Base-by-base conservation (phyloP, 2,329 filamentous ascomycete species). In the Teratosphaeria epicoccoides region DNA sequence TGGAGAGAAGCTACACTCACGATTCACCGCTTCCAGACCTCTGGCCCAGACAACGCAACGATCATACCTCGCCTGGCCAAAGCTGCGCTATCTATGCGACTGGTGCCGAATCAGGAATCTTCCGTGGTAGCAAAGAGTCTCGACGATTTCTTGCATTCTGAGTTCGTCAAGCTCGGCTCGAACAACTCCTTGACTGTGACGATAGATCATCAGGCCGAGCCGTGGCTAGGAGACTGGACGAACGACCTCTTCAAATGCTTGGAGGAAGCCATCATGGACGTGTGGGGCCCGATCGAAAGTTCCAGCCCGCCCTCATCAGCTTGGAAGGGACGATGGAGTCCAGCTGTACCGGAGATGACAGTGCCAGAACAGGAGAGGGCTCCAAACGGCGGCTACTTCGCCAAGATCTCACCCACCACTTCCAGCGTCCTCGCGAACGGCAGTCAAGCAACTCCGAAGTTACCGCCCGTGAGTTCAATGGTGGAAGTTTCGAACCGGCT, bases 1-100 rank as follows among this genome's bases (percentile, higher is more conserved):
- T 98, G 93, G 93, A 83, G 93, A 22, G 90, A 97, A 64, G 89
- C 93, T 0, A 95, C 94, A 47, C 74, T 98, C 49, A 97, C 93
- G 0, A 87, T 97, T 43, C 93, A 98, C 70, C 81, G 88, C 6
- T 89, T 97, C 68, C 88, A 94, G 62, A 89, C 91, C 0, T 95
- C 90, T 0, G 91, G 91, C 0, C 89, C 88, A 0, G 78, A 82
- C 49, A 93, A 94, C 60, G 88, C 89, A 1, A 93, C 89, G 46
- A 82, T 97, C 24, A 95, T 98, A 55, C 94, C 91, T 43, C 84
- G 87, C 56, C 83, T 89, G 59, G 93, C 91, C 7, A 91, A 85
- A 62, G 89, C 90, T 4, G 84, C 89, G 47, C 81, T 98, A 28
- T 96, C 90, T 14, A 76, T 98, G 37, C 88, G 93, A 11, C 80